phyloP scores from a whole-genome alignment of 179 eudicot genomes.

The Vitellaria paradoxa region DNA sequence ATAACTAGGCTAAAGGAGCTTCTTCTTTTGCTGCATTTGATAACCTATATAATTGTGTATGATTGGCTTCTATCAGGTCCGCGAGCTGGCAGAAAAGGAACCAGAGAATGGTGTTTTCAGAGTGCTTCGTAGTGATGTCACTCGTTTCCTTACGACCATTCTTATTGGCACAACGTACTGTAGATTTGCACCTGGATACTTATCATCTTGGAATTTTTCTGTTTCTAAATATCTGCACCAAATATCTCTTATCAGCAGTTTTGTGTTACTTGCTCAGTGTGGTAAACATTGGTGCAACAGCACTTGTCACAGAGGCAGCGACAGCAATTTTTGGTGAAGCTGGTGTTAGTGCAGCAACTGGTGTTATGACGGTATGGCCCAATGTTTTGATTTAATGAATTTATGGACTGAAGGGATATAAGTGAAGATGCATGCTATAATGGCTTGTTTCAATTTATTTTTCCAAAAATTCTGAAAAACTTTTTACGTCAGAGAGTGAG shows the following conservation, averaged over 20 bases:
- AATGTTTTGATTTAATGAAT: not conserved
- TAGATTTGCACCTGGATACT: conserved; percentile 2
- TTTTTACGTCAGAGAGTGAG: no score
- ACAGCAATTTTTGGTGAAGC: conserved; percentile 93
- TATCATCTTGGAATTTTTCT: conserved; percentile 12
- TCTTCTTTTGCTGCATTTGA: not conserved
- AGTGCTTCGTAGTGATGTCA: conserved; percentile 90
- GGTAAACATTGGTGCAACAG: conserved; percentile 95
- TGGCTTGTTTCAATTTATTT: no score
- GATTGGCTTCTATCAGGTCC: conserved; percentile 43
- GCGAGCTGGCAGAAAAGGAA: conserved; percentile 90
- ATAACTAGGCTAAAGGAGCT: not conserved
- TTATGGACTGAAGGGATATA: not conserved
- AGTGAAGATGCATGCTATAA: no score
- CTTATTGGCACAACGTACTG: conserved; percentile 95
- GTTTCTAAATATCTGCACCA: no score
- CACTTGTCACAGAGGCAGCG: conserved; percentile 95
- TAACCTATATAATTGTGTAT: no score
- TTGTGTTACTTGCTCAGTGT: conserved; percentile 48
- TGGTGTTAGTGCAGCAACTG: conserved; percentile 96
- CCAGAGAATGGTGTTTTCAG: conserved; percentile 87
- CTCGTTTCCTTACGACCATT: conserved; percentile 92
- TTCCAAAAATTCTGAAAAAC: no score
- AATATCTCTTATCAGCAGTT: not conserved
- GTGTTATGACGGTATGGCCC: conserved; percentile 84